Conservation (phyloP, 2,329 filamentous ascomycete species). For the Coleophoma cylindrospora region DNA sequence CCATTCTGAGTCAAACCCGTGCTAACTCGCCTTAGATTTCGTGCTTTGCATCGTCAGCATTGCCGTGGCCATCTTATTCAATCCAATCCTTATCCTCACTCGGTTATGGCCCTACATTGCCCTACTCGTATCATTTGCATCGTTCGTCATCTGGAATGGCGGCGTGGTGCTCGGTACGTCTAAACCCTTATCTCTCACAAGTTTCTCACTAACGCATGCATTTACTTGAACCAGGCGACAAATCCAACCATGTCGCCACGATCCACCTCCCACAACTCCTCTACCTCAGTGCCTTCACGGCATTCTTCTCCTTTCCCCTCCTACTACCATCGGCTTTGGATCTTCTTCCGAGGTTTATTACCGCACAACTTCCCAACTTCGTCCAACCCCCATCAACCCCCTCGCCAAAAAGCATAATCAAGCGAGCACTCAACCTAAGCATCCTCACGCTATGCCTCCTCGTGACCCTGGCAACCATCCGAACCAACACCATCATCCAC, state of each 20-base stretch:
- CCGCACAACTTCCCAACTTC: slow-evolving; percentile 25
- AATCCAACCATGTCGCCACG: slow-evolving; percentile 87
- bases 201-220: neutral
- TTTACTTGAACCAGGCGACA: slow-evolving; percentile 61
- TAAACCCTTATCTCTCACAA: neutral
- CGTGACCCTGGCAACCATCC: slow-evolving; percentile 47
- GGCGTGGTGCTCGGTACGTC: slow-evolving; percentile 77
- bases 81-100: slow-evolving; percentile 38
- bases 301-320: slow-evolving; percentile 85
- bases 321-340: slow-evolving; percentile 47
- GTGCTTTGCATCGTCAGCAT: slow-evolving; percentile 59
- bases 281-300: slow-evolving; percentile 87
- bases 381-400: slow-evolving; percentile 12
- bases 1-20: neutral
- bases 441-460: slow-evolving; percentile 2
- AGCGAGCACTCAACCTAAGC: neutral
- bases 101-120: slow-evolving; percentile 55
- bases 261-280: slow-evolving; percentile 89
- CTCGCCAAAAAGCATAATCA: neutral
- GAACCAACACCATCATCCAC: slow-evolving; percentile 88
- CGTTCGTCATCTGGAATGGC: slow-evolving; percentile 81
- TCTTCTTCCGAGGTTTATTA: slow-evolving; percentile 30
- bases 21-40: slow-evolving; percentile 38
- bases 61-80: slow-evolving; percentile 47
- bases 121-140: slow-evolving; percentile 62